These are phyloP conservation scores for Cydonia oblonga DNA, from an alignment of 331 rosid species.

Conservation along the genomic window DNA sequence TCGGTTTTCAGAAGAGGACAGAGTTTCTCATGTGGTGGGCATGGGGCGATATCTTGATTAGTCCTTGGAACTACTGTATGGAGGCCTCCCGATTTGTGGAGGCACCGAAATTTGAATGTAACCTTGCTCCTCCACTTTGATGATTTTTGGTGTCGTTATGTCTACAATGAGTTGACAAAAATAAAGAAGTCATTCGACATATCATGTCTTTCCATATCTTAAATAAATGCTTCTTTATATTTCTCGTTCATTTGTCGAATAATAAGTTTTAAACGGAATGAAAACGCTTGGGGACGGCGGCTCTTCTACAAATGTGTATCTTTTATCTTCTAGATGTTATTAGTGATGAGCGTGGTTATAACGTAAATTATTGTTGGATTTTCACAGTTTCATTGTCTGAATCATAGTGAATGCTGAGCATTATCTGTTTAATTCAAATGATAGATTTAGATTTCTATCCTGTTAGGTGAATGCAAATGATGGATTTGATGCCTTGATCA, in stretches of 20 bases:
- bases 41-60: neutral
- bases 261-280: neutral
- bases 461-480: neutral
- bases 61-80: neutral
- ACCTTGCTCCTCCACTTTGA: neutral
- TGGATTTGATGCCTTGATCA: neutral
- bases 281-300: too few relatives aligned
- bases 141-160: neutral
- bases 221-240: neutral
- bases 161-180: neutral
- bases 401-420: too few relatives aligned
- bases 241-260: neutral
- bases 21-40: neutral
- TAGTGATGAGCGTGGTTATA: neutral
- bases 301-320: neutral
- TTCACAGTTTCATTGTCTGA: too few relatives aligned
- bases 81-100: neutral
- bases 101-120: neutral
- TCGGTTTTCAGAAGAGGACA: neutral
- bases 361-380: too few relatives aligned
- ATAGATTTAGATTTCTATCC: neutral
- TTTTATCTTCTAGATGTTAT: neutral
- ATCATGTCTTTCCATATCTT: neutral
- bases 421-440: neutral
- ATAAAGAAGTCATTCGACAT: neutral